Evolutionary conservation across 192 early-diverging fungal genomes (phyloP).

Genomic region (Chytriomyces hyalinus): DNA sequence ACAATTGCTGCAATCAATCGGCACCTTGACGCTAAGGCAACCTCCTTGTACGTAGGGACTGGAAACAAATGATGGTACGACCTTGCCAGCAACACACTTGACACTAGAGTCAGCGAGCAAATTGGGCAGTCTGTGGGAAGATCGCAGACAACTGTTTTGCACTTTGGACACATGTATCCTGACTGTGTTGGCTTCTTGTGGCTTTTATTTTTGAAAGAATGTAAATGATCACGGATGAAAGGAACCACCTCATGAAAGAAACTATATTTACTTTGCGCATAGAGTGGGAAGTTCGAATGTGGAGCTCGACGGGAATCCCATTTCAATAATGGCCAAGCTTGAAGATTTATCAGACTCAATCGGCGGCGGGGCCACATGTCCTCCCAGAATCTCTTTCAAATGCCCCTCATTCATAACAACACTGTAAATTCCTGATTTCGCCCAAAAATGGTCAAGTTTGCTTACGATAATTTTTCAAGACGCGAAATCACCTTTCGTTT

Average conservation of each 20-base stretch:
- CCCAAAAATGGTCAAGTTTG: not conserved
- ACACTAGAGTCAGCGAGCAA: slow-evolving; percentile 85
- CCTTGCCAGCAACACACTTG: slow-evolving; percentile 86
- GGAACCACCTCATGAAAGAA: too few species aligned
- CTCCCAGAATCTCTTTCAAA: slow-evolving; percentile 82
- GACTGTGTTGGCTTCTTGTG: slow-evolving; percentile 72
- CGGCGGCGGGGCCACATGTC: slow-evolving; percentile 87
- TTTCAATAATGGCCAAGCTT: slow-evolving; percentile 76
- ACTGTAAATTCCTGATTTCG: slow-evolving; percentile 71
- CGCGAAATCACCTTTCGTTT: slow-evolving; percentile 69
- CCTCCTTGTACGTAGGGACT: slow-evolving; percentile 79
- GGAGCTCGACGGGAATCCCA: slow-evolving; percentile 85
- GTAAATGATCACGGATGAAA: not conserved
- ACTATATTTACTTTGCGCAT: slow-evolving; percentile 68
- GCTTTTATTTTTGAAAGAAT: not conserved
- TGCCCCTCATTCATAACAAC: slow-evolving; percentile 85
- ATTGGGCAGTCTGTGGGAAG: slow-evolving; percentile 93
- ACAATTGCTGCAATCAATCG: not conserved
- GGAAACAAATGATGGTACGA: slow-evolving; percentile 97
- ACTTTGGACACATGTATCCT: slow-evolving; percentile 88
- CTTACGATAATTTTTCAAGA: not conserved
- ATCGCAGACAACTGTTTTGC: slow-evolving; percentile 80
- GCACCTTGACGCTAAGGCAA: slow-evolving; percentile 48
- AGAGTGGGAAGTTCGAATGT: slow-evolving; percentile 55
- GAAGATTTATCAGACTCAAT: slow-evolving; percentile 60